Conservation (phyloP, 805 yeast species). For the Starmerella ratchasimensis region DNA sequence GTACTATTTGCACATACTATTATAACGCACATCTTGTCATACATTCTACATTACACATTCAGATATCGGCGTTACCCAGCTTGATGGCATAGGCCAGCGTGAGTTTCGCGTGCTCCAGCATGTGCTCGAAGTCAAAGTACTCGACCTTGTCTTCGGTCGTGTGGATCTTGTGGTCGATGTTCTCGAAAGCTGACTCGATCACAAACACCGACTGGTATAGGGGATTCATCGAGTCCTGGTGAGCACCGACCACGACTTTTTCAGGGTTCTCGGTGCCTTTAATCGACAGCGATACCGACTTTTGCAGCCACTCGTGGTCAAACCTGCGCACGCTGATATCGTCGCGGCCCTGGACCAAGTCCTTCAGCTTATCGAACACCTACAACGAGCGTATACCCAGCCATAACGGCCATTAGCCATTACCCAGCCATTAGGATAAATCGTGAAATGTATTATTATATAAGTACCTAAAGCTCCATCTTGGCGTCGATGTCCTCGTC, state of each 20-base stretch:
- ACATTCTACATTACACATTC: no score
- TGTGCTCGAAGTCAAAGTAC: slow-evolving; percentile 60
- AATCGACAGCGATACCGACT: slow-evolving; percentile 56
- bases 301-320: slow-evolving; percentile 67
- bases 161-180: slow-evolving; percentile 55
- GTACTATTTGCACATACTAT: no score
- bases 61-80: no score
- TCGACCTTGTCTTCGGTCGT: slow-evolving; percentile 69
- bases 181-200: slow-evolving; percentile 58
- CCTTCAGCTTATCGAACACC: slow-evolving; percentile 39
- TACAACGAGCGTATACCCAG: slow-evolving; percentile 65
- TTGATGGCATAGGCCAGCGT: slow-evolving; percentile 63
- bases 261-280: slow-evolving; percentile 30
- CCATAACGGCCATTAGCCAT: no score
- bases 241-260: slow-evolving; percentile 65
- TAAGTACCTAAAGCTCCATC: slow-evolving; percentile 2
- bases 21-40: no score
- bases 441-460: no score
- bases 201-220: slow-evolving; percentile 71
- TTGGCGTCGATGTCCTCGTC: slow-evolving; percentile 4
- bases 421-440: no score
- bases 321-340: slow-evolving; percentile 37
- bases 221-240: slow-evolving; percentile 71
- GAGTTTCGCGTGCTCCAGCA: slow-evolving; percentile 66
- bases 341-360: slow-evolving; percentile 26